A percentile compares a stretch with the other conserved stretches of the same genome.
phyloP scores from a whole-genome alignment of 2,329 filamentous ascomycete genomes.

The Aspergillus spinulosporus region DNA sequence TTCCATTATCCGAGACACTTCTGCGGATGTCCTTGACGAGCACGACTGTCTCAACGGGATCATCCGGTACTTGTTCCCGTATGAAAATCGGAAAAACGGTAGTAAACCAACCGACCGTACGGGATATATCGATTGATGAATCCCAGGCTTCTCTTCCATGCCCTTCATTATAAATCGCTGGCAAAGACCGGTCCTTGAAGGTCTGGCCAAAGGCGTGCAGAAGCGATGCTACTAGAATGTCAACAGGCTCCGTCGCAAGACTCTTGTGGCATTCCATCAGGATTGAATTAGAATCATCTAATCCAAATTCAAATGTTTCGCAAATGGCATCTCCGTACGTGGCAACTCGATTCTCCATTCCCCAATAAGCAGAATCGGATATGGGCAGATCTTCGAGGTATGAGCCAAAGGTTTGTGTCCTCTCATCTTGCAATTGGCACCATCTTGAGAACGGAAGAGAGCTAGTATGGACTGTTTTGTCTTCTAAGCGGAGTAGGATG shows the following conservation, averaged over 20 bases:
- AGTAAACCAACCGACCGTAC: conserved; percentile 55
- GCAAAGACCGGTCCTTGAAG: conserved; percentile 43
- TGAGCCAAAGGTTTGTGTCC: conserved; percentile 19
- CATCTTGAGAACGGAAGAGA: conserved; percentile 42
- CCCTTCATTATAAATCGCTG: conserved; percentile 51
- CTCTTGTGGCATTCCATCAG: conserved; percentile 36
- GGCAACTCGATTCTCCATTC: conserved; percentile 29
- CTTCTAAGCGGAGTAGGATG: conserved; percentile 32
- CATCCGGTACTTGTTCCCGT: conserved; percentile 24
- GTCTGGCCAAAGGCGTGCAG: conserved; percentile 47
- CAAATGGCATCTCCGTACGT: conserved; percentile 40
- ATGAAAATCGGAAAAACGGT: conserved; percentile 49
- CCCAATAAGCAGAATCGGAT: conserved; percentile 39
- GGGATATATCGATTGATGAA: conserved; percentile 48
- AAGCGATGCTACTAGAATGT: conserved; percentile 40
- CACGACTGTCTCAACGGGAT: conserved; percentile 35
- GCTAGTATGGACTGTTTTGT: conserved; percentile 19
- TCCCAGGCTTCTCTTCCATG: conserved; percentile 52
- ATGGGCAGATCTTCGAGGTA: conserved; percentile 28
- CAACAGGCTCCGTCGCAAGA: conserved; percentile 38
- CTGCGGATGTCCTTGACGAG: conserved; percentile 43
- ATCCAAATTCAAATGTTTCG: conserved; percentile 36
- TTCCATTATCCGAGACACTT: conserved; percentile 39
- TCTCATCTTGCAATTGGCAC: conserved; percentile 36
- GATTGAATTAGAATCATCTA: conserved; percentile 28